Conservation (phyloP, 1,139 yeast species). For the Hemisphaericaspora xylofermentans region DNA sequence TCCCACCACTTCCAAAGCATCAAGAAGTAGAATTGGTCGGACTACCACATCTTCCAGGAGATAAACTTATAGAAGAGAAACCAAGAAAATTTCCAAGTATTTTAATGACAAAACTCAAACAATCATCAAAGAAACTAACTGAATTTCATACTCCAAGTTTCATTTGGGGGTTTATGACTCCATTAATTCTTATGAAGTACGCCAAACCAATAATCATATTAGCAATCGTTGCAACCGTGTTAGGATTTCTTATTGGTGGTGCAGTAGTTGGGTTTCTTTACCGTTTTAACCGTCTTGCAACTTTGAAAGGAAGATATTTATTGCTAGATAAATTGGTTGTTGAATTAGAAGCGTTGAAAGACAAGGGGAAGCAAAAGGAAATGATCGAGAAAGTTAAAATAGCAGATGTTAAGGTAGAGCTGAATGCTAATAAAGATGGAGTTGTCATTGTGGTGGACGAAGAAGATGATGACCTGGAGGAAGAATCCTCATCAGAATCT, state of each 20-base stretch:
- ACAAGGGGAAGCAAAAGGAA: background rate
- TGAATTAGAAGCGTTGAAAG: constrained; percentile 1
- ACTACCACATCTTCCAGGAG: background rate
- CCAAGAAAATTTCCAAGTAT: background rate
- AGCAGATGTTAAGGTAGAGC: background rate
- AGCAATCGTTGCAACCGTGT: constrained; percentile 4
- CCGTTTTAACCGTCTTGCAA: constrained; percentile 11
- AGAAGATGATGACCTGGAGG: constrained; percentile 1
- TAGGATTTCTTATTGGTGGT: constrained; percentile 25
- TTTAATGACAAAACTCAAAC: constrained; percentile 6
- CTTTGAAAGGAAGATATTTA: constrained; percentile 1
- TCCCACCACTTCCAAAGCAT: constrained; percentile 4
- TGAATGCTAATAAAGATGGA: constrained; percentile 2
- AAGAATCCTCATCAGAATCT: background rate
- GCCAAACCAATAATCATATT: constrained; percentile 5
- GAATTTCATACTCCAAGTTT: constrained; percentile 35
- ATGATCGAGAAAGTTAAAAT: background rate
- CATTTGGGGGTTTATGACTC: constrained; percentile 25
- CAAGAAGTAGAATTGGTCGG: background rate
- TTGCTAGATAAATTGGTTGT: background rate
- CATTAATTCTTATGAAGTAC: constrained; percentile 6
- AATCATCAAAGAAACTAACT: background rate
- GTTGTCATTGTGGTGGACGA: constrained; percentile 8
- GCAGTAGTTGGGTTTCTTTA: constrained; percentile 34
- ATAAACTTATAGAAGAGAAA: background rate